Base-by-base conservation (phyloP, 2,329 filamentous ascomycete genomes). In the Fonsecaea erecta region DNA sequence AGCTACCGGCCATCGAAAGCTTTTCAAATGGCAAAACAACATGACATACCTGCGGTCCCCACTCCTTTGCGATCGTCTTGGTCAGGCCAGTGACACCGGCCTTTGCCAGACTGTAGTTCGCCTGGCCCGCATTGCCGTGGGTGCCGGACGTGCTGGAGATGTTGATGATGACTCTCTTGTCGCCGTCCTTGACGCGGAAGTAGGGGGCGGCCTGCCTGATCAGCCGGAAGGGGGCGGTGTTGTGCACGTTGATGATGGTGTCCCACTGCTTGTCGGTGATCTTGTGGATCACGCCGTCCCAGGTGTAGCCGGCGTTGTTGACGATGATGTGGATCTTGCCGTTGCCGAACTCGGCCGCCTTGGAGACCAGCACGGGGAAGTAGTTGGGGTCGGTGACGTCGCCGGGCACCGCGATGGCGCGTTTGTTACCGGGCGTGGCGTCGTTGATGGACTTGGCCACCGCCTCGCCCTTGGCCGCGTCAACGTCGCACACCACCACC, bases 201-300 rank as follows among this genome's bases (percentile, higher is more conserved):
- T 91, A 96, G 24, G 91, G 91, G 0, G 91, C 90, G 0, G 91
- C 91, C 52, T 88, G 88, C 61, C 92, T 86, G 67, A 95, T 82
- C 60, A 96, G 88, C 76, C 89, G 89, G 83, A 97, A 96, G 11
- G 93, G 93, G 1, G 90, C 92, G 12, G 91, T 95, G 75, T 86
- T 88, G 83, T 96, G 93, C 54, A 96, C 83, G 24, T 89, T 87
- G 32, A 96, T 80, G 76, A 97, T 96, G 57, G 90, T 93, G 68
- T 95, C 90, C 67, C 69, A 71, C 37, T 72, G 70, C 60, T 73
- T 73, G 60, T 70, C 68, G 12, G 64, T 71, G 24, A 85, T 83
- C 80, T 95, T 96, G 83, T 96, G 91, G 71, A 96, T 92, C 43
- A 96, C 92, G 6, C 90, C 93, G 77, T 97, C 93, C 91, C 92